phyloP scores from a whole-genome alignment of 2,329 filamentous ascomycete species.

The Rhynchosporium graminicola region DNA sequence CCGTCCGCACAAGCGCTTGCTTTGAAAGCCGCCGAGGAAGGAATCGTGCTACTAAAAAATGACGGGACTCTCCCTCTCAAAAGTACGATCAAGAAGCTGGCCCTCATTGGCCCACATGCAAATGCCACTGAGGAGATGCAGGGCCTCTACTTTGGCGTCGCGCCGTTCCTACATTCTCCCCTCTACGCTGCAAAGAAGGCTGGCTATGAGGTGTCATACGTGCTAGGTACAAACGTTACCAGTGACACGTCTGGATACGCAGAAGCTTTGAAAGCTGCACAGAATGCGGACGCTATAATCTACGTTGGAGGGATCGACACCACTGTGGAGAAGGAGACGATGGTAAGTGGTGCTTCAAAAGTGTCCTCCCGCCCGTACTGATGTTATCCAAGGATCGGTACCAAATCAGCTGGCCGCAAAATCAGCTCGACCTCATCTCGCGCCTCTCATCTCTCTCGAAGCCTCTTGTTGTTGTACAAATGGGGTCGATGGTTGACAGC shows the following conservation, averaged over 20 bases:
- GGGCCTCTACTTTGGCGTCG: slow-evolving; percentile 31
- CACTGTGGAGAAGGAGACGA: slow-evolving; percentile 51
- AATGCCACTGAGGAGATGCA: slow-evolving; percentile 33
- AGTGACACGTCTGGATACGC: too few species aligned
- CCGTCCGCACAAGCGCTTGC: slow-evolving; percentile 27
- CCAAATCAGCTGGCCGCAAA: slow-evolving; percentile 52
- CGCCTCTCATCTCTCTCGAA: slow-evolving; percentile 49
- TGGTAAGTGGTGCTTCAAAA: too few species aligned
- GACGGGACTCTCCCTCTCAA: slow-evolving; percentile 31
- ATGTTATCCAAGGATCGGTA: slow-evolving; percentile 46
- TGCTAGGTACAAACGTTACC: too few species aligned
- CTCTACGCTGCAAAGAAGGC: slow-evolving; percentile 32
- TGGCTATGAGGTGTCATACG: too few species aligned
- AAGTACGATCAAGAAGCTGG: slow-evolving; percentile 20
- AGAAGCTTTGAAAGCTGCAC: slow-evolving; percentile 5
- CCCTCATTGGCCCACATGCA: slow-evolving; percentile 33
- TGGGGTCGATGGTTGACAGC: slow-evolving; percentile 53
- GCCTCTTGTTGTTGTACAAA: slow-evolving; percentile 53
- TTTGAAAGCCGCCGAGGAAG: slow-evolving; percentile 31
- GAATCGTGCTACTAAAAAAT: slow-evolving; percentile 36
- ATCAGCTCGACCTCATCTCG: slow-evolving; percentile 53
- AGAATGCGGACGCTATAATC: slow-evolving; percentile 52
- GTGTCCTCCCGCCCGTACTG: too few species aligned
- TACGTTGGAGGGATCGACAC: slow-evolving; percentile 58
- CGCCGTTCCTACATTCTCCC: slow-evolving; percentile 30